Conservation (phyloP, 345 rosid species). For the Cardamine chenopodiifolia region DNA sequence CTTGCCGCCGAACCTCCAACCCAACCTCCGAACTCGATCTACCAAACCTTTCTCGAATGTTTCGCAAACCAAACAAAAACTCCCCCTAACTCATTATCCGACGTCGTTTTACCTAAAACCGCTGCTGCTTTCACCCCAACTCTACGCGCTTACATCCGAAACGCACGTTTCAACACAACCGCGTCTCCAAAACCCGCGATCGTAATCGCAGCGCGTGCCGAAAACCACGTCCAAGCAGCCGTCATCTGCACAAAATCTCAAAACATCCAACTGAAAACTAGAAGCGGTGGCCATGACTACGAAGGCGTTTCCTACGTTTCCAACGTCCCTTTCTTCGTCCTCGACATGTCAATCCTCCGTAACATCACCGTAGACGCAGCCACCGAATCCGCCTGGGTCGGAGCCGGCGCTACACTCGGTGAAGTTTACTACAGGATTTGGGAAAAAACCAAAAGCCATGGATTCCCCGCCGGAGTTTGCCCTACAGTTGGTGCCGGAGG, state of each 20-base stretch:
- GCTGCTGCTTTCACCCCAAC: conserved; percentile 27
- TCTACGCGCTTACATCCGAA: conserved; percentile 46
- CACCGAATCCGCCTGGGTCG: conserved; percentile 48
- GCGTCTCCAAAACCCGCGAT: conserved; percentile 50
- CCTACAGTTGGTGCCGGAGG: conserved; percentile 73
- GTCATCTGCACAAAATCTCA: conserved; percentile 45
- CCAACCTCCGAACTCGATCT: conserved; percentile 28
- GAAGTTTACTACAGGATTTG: conserved; percentile 58
- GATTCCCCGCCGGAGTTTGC: conserved; percentile 64
- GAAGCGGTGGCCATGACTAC: conserved; percentile 62
- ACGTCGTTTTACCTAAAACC: conserved; percentile 44
- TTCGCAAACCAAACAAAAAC: conserved; percentile 42
- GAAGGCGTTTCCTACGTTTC: conserved; percentile 59
- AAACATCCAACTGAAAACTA: conserved; percentile 46
- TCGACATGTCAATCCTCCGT: conserved; percentile 54
- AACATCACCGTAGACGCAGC: conserved; percentile 34
- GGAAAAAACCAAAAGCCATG: conserved; percentile 49
- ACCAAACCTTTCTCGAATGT: conserved; percentile 51
- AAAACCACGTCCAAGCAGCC: conserved; percentile 55
- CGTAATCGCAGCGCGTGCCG: conserved; percentile 45
- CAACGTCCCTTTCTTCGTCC: conserved; percentile 44
- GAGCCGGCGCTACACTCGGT: conserved; percentile 55
- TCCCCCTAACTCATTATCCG: conserved; percentile 37
- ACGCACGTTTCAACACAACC: conserved; percentile 49
- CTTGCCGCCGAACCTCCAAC: conserved; percentile 29